Base-by-base conservation (phyloP, 345 rosid species). In the Eucalyptus pauciflora region DNA sequence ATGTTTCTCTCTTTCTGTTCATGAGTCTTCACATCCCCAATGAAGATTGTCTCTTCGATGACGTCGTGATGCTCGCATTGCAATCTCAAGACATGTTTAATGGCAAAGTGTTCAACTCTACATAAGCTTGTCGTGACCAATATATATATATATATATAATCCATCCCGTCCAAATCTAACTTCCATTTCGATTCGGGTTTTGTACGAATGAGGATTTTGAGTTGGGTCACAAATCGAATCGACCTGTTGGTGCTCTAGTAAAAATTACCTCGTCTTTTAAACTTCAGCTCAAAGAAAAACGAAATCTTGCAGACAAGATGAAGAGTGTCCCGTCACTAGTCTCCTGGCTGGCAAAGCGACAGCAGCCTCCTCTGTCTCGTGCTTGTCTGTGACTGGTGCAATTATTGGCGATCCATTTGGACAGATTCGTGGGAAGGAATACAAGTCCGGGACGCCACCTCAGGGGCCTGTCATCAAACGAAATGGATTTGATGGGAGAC, bases 1-100 rank as follows among this genome's bases (percentile, higher is more conserved):
- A 1, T 4, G 41, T 41, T 41, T 41, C 41, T 41, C 41, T 41
- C 41, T 41, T 41, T 41, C 5, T 41, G 41, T 41, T 41, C 41
- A 41, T 41, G 41, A 41, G 41, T 41, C 41, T 41, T 41, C 41
- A 41, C 41, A 41, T 15, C 52, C 52, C 52, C 52, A 50, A 15
- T 15, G 18, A 50, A 50, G 18, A 50, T 15, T 15, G 3, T 50
- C 52, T 50, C 18, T 50, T 50, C 0, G 18, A 50, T 2, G 18
- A 50, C 18, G 1, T 15, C 7, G 0, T 3, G 1, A 50, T 6
- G 18, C 52, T 50, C 7, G 52, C 18, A 50, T 50, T 0, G 18
- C 6, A 50, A 50, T 50, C 52, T 50, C 52, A 50, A 50, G 52
- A 50, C 16, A 6, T 50, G 52, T 15, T 15, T 50, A 1, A 50